Evolutionary conservation across 768 basidiomycete species (phyloP), one percentile per base, ranked within the genome.

Genomic region (Grammothele lineata): DNA sequence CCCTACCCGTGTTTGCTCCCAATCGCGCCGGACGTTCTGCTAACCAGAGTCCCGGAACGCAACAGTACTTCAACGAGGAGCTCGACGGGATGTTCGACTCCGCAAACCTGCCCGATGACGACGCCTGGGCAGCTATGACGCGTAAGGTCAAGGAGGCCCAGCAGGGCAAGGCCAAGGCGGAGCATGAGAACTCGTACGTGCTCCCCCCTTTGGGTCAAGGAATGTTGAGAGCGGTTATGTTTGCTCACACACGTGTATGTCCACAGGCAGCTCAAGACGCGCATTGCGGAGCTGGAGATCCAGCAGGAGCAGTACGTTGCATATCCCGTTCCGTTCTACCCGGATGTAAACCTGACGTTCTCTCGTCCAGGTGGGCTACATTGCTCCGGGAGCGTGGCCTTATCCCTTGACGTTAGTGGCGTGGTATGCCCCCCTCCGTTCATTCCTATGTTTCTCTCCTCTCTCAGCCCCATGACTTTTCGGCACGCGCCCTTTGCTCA

Each of bases 31-130:
- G n/a, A n/a, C n/a, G n/a, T n/a, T n/a, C n/a, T n/a, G n/a, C n/a
- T n/a, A n/a, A n/a, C n/a, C n/a, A n/a, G n/a, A n/a, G n/a, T n/a
- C n/a, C n/a, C n/a, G n/a, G n/a, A n/a, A n/a, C n/a, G 24, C 22
- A 33, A 2, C 51, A 94, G 92, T 87, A 90, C 3, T 94, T 96
- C 70, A 95, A 96, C 62, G 91, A 92, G 61, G 92, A 95, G 62
- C 74, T 96, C 25, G 92, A 93, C 54, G 81, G 78, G 15, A 90
- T 95, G 88, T 95, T 83, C 66, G 85, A 86, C 41, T 90, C 93
- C 48, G 80, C 78, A 22, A 78, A 85, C 50, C 77, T 94, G 40
- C 90, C 92, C 10, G 81, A 83, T 18, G 80, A 84, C 39, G 88
- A 92, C 23, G 90, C 91, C 2, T 93, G 87, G 81, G 62, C 69